Evolutionary conservation across 1,284 basidiomycete genomes (phyloP), one percentile per base, ranked within the genome.

Genomic region (Apiotrichum mycotoxinovorans): DNA sequence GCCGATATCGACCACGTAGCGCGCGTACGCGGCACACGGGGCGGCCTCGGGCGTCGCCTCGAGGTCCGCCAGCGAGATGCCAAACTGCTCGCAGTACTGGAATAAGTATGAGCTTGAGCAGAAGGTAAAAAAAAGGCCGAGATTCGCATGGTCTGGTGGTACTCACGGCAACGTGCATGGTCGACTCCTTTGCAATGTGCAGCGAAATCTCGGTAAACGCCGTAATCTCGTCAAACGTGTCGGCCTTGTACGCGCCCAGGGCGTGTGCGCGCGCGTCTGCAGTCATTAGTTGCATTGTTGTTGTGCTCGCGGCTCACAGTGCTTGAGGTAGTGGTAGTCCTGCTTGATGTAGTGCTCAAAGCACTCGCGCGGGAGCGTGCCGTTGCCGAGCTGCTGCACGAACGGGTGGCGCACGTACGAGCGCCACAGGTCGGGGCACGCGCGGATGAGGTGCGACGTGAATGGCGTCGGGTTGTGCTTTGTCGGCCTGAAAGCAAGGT

Each of bases 301-400:
- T 30, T 38, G 10, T 22, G 9, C n/a, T 60, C 70, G 12, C 46
- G 7, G n/a, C n/a, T n/a, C 49, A 72, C 71, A 81, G 58, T 80
- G 79, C 26, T 69, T 66, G 12, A 81, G 69, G 59, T 80, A 81
- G 35, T 78, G 69, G 62, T 82, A 83, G 61, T 83, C 82, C 62
- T 82, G 81, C 57, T 75, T 87, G 77, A 97, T 87, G 72, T 95
- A 98, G 72, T 92, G 87, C 23, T 88, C 71, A 75, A 97, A 96
- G 26, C 80, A 79, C 27, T 84, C 80, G 30, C 74, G 77, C 0
- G 84, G 80, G 2, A 95, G 81, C 0, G 83, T 86, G 0, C 89
- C 91, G 46, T 81, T 75, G 0, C 86, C 90, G 0, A 95, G 80
- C 58, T 85, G 83, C 52, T 80, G 79, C 25, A 93, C 89, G 65